Evolutionary conservation across 768 basidiomycete species (phyloP).

Genomic region (Collybia sp.): DNA sequence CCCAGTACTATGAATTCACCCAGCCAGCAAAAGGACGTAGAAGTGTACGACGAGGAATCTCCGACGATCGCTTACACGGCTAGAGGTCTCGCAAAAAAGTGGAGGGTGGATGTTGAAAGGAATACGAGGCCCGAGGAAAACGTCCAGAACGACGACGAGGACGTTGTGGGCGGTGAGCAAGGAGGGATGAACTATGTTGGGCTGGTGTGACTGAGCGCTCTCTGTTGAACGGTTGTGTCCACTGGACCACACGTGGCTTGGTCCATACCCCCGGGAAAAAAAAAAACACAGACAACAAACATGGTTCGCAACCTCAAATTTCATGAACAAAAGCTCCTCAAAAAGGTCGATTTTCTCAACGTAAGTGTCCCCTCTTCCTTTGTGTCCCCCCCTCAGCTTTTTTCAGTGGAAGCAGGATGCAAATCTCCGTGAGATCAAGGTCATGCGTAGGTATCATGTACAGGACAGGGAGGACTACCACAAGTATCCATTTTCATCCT

Average conservation of each 20-base stretch:
- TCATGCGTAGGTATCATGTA: constrained; percentile 94
- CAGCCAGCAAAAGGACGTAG: constrained; percentile 9
- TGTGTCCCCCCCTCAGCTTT: constrained; percentile 4
- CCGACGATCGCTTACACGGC: constrained; percentile 13
- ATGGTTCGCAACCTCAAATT: constrained; percentile 95
- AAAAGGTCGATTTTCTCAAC: constrained; percentile 95
- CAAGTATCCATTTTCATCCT: constrained; percentile 46
- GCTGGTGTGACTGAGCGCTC: constrained; percentile 15
- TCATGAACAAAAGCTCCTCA: constrained; percentile 93
- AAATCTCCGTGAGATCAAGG: constrained; percentile 83
- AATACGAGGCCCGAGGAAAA: constrained; percentile 11
- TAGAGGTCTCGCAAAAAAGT: constrained; percentile 1
- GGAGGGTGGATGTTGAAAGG: constrained; percentile 8
- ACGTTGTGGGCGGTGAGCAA: constrained; percentile 1
- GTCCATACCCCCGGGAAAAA: constrained; percentile 1
- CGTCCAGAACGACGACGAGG: constrained; percentile 6
- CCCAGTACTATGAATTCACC: constrained; percentile 11
- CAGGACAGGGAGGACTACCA: constrained; percentile 93
- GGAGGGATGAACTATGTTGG: constrained; percentile 12
- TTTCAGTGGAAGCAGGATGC: constrained; percentile 95
- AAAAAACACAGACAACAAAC: constrained; percentile 2
- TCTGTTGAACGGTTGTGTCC: constrained; percentile 23
- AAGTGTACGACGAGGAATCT: constrained; percentile 13
- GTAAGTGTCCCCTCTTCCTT: constrained; percentile 35
- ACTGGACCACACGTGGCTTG: constrained; percentile 31